Evolutionary conservation across 139 green algal genomes (phyloP).

Genomic region (Chlorella sp.): DNA sequence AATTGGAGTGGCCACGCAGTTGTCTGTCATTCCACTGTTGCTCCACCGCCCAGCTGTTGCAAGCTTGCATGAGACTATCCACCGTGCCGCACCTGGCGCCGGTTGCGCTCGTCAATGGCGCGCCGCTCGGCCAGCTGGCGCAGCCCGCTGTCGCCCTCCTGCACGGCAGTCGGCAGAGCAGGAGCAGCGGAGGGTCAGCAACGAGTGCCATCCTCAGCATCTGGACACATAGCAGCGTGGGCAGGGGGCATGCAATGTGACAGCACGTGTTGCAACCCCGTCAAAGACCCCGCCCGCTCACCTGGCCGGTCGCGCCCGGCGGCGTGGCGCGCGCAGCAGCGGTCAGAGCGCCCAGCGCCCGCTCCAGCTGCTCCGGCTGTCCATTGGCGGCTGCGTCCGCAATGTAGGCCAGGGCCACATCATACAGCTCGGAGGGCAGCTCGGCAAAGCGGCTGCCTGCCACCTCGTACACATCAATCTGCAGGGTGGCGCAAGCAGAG

Average conservation of each 20-base stretch:
- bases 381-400: slow-evolving; percentile 14
- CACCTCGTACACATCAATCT: slow-evolving; percentile 43
- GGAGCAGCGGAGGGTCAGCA: too few species aligned
- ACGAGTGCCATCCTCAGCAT: too few species aligned
- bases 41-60: too few species aligned
- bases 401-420: slow-evolving; percentile 49
- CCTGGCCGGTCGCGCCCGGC: not conserved
- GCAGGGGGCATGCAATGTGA: too few species aligned
- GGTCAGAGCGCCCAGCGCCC: slow-evolving; percentile 33
- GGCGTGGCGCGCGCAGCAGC: slow-evolving; percentile 1
- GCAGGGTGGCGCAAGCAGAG: not conserved
- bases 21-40: too few species aligned
- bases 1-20: too few species aligned
- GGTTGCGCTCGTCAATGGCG: slow-evolving; percentile 42
- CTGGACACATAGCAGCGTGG: too few species aligned
- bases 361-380: slow-evolving; percentile 10
- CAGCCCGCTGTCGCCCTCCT: slow-evolving; percentile 15
- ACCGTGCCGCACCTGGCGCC: not conserved
- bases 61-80: too few species aligned
- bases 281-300: too few species aligned
- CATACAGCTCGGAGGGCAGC: slow-evolving; percentile 48
- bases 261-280: too few species aligned
- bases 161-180: not conserved
- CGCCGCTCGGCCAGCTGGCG: slow-evolving; percentile 25
- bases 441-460: slow-evolving; percentile 16